These are phyloP conservation scores for Didymella glomerata DNA, from an alignment of 2,329 filamentous ascomycete species.

Conservation along the genomic window DNA sequence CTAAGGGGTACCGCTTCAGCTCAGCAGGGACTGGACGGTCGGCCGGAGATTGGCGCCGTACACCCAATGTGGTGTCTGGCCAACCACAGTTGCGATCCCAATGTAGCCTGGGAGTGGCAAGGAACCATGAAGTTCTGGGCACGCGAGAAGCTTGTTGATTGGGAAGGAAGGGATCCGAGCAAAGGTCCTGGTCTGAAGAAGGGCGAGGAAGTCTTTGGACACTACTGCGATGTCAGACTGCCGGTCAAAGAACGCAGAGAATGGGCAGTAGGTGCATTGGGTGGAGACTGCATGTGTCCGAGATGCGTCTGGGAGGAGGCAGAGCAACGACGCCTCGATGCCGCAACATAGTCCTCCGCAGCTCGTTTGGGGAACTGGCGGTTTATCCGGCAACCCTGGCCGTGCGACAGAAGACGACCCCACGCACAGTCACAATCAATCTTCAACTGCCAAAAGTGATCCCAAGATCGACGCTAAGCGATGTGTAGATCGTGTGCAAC, in stretches of 20 bases:
- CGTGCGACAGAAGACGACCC: neutral
- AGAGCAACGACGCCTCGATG: conserved; percentile 8
- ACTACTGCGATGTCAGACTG: conserved; percentile 89
- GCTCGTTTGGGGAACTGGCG: neutral
- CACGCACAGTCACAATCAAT: neutral
- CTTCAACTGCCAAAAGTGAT: neutral
- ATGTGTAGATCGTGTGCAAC: conserved; percentile 17
- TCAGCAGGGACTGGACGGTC: conserved; percentile 72
- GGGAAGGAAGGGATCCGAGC: conserved; percentile 48
- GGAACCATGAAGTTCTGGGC: conserved; percentile 77
- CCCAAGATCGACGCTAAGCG: conserved; percentile 2
- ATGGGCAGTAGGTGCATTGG: conserved; percentile 87
- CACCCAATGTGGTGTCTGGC: conserved; percentile 96
- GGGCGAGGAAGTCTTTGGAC: conserved; percentile 87
- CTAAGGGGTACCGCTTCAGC: conserved; percentile 91
- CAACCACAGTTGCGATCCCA: conserved; percentile 95
- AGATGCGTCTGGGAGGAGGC: conserved; percentile 77
- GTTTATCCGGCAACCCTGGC: neutral
- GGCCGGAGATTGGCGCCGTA: conserved; percentile 90
- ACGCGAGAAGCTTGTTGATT: conserved; percentile 65
- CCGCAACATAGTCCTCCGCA: neutral
- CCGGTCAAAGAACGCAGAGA: conserved; percentile 82
- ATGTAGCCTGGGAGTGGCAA: conserved; percentile 93
- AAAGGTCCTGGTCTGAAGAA: conserved; percentile 69
- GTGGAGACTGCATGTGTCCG: conserved; percentile 86